Percentiles rank a stretch among this genome's conserved stretches.
Evolutionary conservation across 305 asterid species (phyloP).

Genomic region (Solanum hybrid): DNA sequence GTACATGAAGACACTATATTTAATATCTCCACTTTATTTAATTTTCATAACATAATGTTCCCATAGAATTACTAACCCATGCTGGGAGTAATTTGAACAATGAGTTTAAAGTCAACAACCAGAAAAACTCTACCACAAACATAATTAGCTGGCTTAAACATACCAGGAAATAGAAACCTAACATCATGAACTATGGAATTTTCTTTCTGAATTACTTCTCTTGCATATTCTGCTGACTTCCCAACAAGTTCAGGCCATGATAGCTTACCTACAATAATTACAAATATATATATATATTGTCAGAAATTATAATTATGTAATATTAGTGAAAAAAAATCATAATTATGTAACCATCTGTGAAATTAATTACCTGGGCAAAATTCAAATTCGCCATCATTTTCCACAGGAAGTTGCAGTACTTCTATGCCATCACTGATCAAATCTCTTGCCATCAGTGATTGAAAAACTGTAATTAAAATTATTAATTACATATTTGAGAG

Average conservation of each 20-base stretch:
- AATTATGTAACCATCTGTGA: not conserved
- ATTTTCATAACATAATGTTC: not conserved
- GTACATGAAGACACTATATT: not conserved
- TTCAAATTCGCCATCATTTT: not conserved
- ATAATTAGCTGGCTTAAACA: accelerated
- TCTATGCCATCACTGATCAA: not conserved
- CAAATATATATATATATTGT: not conserved
- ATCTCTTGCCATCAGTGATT: not conserved
- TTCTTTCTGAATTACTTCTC: not conserved
- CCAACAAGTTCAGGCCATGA: not conserved
- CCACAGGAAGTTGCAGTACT: not conserved
- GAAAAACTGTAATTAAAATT: not conserved
- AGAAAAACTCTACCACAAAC: not conserved
- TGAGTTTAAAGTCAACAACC: not conserved
- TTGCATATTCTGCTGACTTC: not conserved
- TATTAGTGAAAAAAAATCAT: not conserved
- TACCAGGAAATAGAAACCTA: not conserved
- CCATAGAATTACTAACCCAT: not conserved
- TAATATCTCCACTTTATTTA: not conserved
- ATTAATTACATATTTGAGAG: not conserved
- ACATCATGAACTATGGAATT: not conserved
- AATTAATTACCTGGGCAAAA: not conserved
- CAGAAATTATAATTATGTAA: not conserved
- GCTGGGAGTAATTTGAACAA: not conserved
- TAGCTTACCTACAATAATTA: not conserved